Conservation (phyloP, 352 stramenopile species). For the Pythium aristosporum region DNA sequence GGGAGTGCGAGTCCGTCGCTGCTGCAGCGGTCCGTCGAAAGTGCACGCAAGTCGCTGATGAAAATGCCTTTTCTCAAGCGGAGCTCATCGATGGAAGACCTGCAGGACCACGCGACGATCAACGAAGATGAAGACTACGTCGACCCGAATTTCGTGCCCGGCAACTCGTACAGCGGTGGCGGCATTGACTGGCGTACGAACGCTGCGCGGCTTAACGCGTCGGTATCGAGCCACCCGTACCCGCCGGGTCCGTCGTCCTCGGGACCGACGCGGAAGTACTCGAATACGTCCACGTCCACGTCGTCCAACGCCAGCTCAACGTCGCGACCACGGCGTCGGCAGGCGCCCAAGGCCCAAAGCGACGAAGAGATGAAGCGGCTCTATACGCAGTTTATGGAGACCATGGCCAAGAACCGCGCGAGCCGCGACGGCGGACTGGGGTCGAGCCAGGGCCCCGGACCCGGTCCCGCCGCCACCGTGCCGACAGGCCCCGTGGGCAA, state of each 20-base stretch:
- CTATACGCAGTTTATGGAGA: constrained; percentile 27
- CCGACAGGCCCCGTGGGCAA: not conserved
- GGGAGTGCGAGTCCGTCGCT: not conserved
- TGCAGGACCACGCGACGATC: constrained; percentile 6
- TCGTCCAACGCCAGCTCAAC: constrained; percentile 20
- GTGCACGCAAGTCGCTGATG: constrained; percentile 15
- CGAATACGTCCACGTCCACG: constrained; percentile 17
- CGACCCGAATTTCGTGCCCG: constrained; percentile 19
- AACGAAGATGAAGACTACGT: constrained; percentile 4
- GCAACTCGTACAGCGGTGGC: constrained; percentile 26
- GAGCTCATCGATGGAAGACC: constrained; percentile 23
- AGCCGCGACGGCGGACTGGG: not conserved
- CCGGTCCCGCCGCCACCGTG: not conserved
- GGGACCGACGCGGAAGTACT: constrained; percentile 18
- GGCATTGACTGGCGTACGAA: constrained; percentile 18
- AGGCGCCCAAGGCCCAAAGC: constrained; percentile 6
- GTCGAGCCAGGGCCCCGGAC: not conserved
- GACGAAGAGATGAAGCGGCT: constrained; percentile 23
- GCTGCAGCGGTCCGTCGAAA: constrained; percentile 12
- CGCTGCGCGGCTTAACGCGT: constrained; percentile 16
- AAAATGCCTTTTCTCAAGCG: constrained; percentile 22
- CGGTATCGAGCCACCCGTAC: constrained; percentile 13
- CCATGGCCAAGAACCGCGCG: constrained; percentile 22
- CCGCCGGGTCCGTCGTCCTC: constrained; percentile 12
- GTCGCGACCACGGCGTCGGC: constrained; percentile 3